Conservation (phyloP, 1,284 basidiomycete species). For the Papiliotrema terrestris region DNA sequence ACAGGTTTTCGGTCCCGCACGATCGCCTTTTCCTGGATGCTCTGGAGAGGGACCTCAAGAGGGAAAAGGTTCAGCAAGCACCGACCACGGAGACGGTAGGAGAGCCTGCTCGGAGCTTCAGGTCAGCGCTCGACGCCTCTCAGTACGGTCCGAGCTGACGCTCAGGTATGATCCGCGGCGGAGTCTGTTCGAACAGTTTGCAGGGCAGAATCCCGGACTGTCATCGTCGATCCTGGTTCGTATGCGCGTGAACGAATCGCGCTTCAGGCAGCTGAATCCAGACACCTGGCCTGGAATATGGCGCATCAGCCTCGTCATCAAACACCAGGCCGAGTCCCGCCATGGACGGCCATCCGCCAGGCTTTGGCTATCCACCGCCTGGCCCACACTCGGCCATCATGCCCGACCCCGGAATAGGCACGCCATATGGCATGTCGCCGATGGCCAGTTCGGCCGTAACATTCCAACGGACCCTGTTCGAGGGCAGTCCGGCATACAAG, state of each 20-base stretch:
- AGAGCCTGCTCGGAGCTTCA: constrained; percentile 65
- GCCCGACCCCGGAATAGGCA: neutral
- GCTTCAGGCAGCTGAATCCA: neutral
- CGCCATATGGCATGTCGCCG: neutral
- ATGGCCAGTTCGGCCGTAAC: constrained; percentile 13
- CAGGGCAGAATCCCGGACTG: constrained; percentile 43
- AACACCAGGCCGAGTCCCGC: neutral
- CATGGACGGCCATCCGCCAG: neutral
- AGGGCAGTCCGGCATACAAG: constrained; percentile 79
- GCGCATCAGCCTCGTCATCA: neutral
- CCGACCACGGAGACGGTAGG: constrained; percentile 71
- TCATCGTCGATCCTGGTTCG: constrained; percentile 18
- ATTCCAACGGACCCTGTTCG: constrained; percentile 58
- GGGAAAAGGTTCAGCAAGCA: constrained; percentile 81
- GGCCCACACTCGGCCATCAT: neutral
- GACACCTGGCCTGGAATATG: constrained; percentile 1
- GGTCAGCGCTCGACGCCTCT: constrained; percentile 19
- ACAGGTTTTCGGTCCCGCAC: constrained; percentile 78
- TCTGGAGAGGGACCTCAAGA: constrained; percentile 85
- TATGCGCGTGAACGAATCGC: neutral
- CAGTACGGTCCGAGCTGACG: neutral
- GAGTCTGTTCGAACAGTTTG: constrained; percentile 81
- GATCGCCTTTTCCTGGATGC: constrained; percentile 94
- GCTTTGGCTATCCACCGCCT: neutral
- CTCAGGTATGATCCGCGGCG: constrained; percentile 77